These are phyloP conservation scores for Lachnellula subtilissima DNA, from an alignment of 2,329 filamentous ascomycete genomes.

Conservation along the genomic window DNA sequence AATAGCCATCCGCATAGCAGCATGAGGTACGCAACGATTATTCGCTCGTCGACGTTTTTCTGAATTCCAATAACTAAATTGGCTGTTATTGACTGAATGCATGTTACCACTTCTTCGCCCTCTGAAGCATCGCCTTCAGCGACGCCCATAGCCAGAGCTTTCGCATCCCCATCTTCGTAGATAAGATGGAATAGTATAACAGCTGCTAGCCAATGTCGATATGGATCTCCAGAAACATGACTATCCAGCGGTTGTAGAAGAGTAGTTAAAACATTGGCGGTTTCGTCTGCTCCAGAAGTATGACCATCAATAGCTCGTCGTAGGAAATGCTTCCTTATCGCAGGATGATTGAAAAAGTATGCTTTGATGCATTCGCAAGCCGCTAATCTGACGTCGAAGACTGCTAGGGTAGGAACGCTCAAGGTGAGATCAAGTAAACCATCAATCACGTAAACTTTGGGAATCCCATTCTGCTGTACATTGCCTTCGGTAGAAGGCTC, in stretches of 20 bases:
- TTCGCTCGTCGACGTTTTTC: conserved; percentile 69
- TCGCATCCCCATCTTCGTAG: conserved; percentile 73
- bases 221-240: conserved; percentile 68
- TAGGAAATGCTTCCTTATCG: conserved; percentile 81
- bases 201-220: conserved; percentile 84
- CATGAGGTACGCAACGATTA: conserved; percentile 84
- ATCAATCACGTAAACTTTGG: conserved; percentile 84
- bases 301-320: conserved; percentile 86
- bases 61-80: conserved; percentile 80
- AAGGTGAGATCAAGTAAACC: conserved; percentile 81
- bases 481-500: conserved; percentile 31
- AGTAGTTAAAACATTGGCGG: conserved; percentile 82
- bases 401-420: conserved; percentile 57
- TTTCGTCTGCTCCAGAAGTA: conserved; percentile 68
- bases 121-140: conserved; percentile 83
- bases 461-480: conserved; percentile 44
- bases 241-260: conserved; percentile 64
- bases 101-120: conserved; percentile 92
- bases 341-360: conserved; percentile 77
- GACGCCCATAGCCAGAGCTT: conserved; percentile 72
- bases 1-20: conserved; percentile 85
- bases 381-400: conserved; percentile 77
- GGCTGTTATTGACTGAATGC: conserved; percentile 80
- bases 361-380: conserved; percentile 89
- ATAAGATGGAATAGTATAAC: conserved; percentile 83